Evolutionary conservation across 148 eudicot species (phyloP).

Genomic region (Spergularia bocconei): DNA sequence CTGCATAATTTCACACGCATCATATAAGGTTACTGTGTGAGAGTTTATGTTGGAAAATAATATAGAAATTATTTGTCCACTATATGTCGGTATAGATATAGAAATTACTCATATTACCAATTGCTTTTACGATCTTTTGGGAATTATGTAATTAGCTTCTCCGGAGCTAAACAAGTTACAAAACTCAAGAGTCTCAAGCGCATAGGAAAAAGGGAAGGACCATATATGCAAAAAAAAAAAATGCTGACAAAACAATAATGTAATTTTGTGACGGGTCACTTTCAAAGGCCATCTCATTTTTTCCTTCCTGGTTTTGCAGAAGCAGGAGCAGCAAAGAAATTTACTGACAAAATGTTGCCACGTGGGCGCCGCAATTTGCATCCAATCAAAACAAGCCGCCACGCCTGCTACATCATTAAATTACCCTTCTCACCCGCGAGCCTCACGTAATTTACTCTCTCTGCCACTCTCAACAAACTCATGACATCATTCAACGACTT

Average conservation of each 20-base stretch:
- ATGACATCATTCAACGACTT: constrained; percentile 18
- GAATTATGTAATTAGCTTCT: too few relatives aligned
- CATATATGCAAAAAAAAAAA: neutral
- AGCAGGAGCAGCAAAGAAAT: neutral
- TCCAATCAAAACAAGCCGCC: constrained; percentile 29
- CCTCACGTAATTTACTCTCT: constrained; percentile 5
- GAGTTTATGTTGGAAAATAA: too few relatives aligned
- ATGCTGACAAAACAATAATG: constrained; percentile 14
- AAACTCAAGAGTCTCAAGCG: too few relatives aligned
- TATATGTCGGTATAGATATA: too few relatives aligned
- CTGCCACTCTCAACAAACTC: constrained; percentile 18
- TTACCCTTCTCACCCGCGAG: neutral
- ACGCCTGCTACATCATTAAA: neutral
- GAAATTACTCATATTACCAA: too few relatives aligned
- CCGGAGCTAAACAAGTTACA: too few relatives aligned
- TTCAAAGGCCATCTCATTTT: constrained; percentile 26
- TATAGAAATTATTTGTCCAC: too few relatives aligned
- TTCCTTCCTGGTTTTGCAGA: neutral
- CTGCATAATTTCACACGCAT: too few relatives aligned
- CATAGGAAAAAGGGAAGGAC: too few relatives aligned
- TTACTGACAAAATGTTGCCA: constrained; percentile 25
- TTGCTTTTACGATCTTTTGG: too few relatives aligned
- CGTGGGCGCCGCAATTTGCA: constrained; percentile 37
- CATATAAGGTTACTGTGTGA: too few relatives aligned
- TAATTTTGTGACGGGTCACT: constrained; percentile 24